A percentile compares a stretch with the other conserved stretches of the same genome.
Evolutionary conservation across 192 early-diverging fungal genomes (phyloP).

Genomic region (Podila clonocystis): DNA sequence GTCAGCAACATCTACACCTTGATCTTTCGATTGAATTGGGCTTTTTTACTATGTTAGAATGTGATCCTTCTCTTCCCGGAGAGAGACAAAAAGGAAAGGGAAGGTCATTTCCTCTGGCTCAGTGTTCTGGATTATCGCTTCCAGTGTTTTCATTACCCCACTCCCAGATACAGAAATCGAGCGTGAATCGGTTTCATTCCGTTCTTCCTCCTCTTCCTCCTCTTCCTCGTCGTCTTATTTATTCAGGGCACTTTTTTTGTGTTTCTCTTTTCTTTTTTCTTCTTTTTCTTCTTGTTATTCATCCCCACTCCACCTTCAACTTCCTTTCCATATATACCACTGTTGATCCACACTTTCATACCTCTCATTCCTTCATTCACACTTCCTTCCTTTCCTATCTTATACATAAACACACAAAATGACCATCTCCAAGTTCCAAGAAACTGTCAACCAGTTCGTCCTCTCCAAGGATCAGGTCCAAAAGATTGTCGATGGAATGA

Average conservation of each 20-base stretch:
- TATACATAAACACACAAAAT: background rate
- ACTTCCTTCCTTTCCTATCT: background rate
- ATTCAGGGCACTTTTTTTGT: background rate
- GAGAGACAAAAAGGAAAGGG: too few relatives aligned
- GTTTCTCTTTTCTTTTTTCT: background rate
- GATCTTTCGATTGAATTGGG: too few relatives aligned
- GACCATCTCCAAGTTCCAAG: background rate
- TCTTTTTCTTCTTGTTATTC: background rate
- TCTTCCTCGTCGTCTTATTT: background rate
- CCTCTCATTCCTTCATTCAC: background rate
- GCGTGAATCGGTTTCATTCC: background rate
- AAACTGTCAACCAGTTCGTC: background rate
- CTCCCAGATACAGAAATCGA: background rate
- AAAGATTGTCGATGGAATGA: conserved; percentile 7
- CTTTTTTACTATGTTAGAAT: too few relatives aligned
- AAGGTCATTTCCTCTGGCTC: too few relatives aligned
- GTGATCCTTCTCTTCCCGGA: too few relatives aligned
- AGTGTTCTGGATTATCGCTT: too few relatives aligned
- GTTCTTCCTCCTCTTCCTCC: background rate
- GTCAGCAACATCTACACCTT: too few relatives aligned
- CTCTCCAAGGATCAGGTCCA: conserved; percentile 6
- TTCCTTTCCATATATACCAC: background rate
- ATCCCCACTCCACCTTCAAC: background rate
- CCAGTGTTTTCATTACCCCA: too few relatives aligned
- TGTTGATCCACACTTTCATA: background rate